These are phyloP conservation scores for Glonium stellatum DNA, from an alignment of 495 filamentous ascomycete genomes.

Conservation along the genomic window DNA sequence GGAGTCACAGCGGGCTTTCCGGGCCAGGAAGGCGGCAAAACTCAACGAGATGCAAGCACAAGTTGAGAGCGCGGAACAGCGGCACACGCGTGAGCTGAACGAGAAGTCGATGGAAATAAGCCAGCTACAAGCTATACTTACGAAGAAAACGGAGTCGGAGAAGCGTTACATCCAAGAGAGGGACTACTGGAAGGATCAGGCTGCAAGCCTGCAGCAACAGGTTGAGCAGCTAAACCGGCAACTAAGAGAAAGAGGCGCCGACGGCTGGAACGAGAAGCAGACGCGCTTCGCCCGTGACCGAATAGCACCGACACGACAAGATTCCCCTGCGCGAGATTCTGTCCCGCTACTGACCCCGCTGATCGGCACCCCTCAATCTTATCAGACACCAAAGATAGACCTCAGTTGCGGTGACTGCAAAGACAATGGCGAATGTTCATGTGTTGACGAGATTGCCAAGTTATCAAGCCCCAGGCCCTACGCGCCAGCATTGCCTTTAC, in stretches of 20 bases:
- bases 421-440: constrained; percentile 13
- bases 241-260: background rate
- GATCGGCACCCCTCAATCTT: background rate
- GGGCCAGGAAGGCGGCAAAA: constrained; percentile 21
- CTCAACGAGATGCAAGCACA: constrained; percentile 17
- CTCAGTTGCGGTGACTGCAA: constrained; percentile 23
- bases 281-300: background rate
- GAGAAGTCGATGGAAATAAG: background rate
- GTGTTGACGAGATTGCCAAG: constrained; percentile 15
- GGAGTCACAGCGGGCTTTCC: constrained; percentile 27
- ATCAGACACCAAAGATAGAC: constrained; percentile 6
- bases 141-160: background rate
- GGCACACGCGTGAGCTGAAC: constrained; percentile 11
- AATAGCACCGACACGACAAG: constrained; percentile 6
- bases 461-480: constrained; percentile 1
- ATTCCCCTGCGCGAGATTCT: constrained; percentile 10
- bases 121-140: background rate
- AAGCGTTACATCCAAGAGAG: constrained; percentile 4
- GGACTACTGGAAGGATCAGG: constrained; percentile 17
- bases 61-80: constrained; percentile 16
- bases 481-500: constrained; percentile 14
- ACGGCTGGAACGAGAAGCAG: background rate
- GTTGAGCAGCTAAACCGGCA: background rate
- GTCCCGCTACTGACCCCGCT: constrained; percentile 4
- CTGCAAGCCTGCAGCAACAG: background rate